Conservation (phyloP, 192 early-diverging fungal genomes). For the Linnemannia schmuckeri region DNA sequence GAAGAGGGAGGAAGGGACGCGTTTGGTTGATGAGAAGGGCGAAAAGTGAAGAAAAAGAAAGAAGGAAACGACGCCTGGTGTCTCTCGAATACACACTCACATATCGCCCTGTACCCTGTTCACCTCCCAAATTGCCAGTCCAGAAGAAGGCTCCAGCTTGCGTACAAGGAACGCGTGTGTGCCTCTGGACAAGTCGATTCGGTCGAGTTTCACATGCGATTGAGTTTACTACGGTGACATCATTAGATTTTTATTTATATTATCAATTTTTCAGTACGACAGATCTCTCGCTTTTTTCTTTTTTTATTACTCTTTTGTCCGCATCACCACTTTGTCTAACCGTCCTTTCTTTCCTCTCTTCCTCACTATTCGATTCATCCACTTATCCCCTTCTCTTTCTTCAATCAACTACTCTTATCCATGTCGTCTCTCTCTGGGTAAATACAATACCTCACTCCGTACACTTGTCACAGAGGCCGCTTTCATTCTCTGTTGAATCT, state of each 20-base stretch:
- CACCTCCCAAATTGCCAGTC: neutral
- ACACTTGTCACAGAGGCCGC: neutral
- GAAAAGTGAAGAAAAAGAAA: neutral
- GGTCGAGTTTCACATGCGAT: neutral
- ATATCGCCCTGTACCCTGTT: neutral
- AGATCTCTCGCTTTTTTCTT: conserved; percentile 14
- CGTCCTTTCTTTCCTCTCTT: neutral
- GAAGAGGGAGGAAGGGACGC: neutral
- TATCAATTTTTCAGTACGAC: neutral
- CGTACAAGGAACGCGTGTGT: conserved; percentile 33
- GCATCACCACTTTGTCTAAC: neutral
- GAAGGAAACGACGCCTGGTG: neutral
- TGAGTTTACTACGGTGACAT: neutral
- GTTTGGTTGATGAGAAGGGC: neutral
- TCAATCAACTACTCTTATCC: neutral
- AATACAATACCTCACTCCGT: neutral
- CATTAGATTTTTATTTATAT: neutral
- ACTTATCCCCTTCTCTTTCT: neutral
- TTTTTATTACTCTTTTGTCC: neutral
- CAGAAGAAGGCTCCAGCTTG: neutral
- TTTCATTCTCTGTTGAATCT: neutral
- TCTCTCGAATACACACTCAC: neutral
- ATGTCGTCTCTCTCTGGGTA: conserved; percentile 47
- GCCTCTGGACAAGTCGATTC: neutral
- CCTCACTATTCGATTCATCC: neutral